Evolutionary conservation across 2,329 filamentous ascomycete species (phyloP).

Genomic region (Fusarium haematococcum): DNA sequence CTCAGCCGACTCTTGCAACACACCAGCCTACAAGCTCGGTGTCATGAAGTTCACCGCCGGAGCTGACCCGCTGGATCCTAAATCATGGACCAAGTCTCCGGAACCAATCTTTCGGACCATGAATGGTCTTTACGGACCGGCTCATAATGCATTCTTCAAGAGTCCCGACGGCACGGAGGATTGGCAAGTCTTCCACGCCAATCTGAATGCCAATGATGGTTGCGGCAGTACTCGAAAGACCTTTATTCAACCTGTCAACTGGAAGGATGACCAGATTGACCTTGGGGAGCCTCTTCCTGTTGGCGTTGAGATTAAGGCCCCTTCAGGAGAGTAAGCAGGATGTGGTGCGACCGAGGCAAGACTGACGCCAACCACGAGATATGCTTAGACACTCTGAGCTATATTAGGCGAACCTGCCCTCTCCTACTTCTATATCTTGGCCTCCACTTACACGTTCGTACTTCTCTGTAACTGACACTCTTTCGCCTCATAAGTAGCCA

Average conservation of each 20-base stretch:
- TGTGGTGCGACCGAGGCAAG: not conserved
- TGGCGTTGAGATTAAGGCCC: not conserved
- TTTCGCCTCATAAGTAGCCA: not conserved
- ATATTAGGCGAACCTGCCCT: not conserved
- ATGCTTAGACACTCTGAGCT: not conserved
- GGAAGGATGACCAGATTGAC: not conserved
- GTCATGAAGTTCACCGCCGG: not conserved
- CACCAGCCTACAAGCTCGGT: not conserved
- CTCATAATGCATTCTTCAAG: slow-evolving; percentile 2
- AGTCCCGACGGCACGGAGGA: not conserved
- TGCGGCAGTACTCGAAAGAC: not conserved
- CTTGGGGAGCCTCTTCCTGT: not conserved
- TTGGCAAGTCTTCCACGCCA: slow-evolving; percentile 2
- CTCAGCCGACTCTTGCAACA: not conserved
- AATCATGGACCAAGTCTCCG: not conserved
- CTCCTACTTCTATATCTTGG: not conserved
- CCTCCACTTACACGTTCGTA: not conserved
- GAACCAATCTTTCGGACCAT: not conserved
- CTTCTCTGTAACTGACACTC: not conserved
- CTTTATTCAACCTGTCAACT: not conserved
- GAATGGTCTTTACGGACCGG: not conserved
- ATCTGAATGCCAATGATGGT: not conserved
- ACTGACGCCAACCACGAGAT: not conserved
- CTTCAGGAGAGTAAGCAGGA: not conserved
- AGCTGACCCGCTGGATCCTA: not conserved